Evolutionary conservation across 345 rosid genomes (phyloP).

Genomic region (Passiflora organensis): DNA sequence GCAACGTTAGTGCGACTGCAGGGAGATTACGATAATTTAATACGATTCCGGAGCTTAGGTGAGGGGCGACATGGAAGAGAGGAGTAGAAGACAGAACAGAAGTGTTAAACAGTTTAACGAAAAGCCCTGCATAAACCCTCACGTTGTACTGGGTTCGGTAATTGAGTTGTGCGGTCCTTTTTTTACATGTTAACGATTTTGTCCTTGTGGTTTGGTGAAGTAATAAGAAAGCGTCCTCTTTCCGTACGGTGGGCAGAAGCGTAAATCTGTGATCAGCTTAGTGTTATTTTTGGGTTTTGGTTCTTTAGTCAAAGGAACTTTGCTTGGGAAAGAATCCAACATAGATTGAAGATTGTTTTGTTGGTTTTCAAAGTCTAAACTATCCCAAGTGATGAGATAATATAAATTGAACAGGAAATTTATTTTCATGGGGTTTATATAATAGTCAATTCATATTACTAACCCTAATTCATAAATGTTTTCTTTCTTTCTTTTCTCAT

Average conservation of each 20-base stretch:
- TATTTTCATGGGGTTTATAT: too few relatives aligned
- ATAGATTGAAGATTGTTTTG: too few relatives aligned
- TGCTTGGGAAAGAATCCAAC: too few relatives aligned
- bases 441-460: too few relatives aligned
- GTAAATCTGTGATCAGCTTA: too few relatives aligned
- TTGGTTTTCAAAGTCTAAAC: neutral
- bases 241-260: too few relatives aligned
- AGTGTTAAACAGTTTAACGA: neutral
- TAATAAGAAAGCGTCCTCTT: neutral
- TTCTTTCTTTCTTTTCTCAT: too few relatives aligned
- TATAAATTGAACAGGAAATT: too few relatives aligned
- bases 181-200: neutral
- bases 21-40: conserved; percentile 1
- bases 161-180: neutral
- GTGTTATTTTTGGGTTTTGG: too few relatives aligned
- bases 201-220: neutral
- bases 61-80: conserved; percentile 10
- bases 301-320: too few relatives aligned
- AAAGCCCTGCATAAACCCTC: conserved; percentile 37
- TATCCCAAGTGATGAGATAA: neutral
- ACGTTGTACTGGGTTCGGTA: too few relatives aligned
- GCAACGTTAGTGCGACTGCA: neutral
- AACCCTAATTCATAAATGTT: too few relatives aligned
- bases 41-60: neutral
- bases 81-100: neutral